These are phyloP conservation scores for Alternaria sp. DNA, from an alignment of 2,329 filamentous ascomycete genomes.

Conservation along the genomic window DNA sequence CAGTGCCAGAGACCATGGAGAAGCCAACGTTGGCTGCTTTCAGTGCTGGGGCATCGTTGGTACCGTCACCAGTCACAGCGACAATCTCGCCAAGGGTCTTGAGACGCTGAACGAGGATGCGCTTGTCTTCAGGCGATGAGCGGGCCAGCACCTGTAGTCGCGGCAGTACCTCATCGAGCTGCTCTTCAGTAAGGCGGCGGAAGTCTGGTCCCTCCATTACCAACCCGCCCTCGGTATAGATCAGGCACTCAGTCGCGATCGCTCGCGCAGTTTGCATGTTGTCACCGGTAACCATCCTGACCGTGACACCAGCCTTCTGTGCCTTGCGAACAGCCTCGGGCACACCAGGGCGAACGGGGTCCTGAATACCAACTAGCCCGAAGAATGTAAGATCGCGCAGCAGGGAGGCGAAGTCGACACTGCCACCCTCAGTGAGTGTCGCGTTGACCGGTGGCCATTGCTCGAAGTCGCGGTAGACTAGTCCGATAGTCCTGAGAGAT, in stretches of 20 bases:
- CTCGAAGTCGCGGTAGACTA: slow-evolving; percentile 49
- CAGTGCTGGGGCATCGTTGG: slow-evolving; percentile 94
- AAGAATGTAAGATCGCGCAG: slow-evolving; percentile 71
- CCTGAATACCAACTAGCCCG: slow-evolving; percentile 91
- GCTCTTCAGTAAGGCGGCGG: slow-evolving; percentile 75
- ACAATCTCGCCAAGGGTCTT: slow-evolving; percentile 91
- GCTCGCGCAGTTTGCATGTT: slow-evolving; percentile 95
- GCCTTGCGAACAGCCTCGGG: slow-evolving; percentile 83
- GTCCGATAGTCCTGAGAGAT: slow-evolving; percentile 52
- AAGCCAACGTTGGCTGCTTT: slow-evolving; percentile 99
- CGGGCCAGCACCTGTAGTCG: slow-evolving; percentile 88
- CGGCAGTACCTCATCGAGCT: slow-evolving; percentile 82
- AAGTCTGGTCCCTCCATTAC: slow-evolving; percentile 88
- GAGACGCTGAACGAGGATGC: slow-evolving; percentile 89
- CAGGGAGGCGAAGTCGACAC: slow-evolving; percentile 27
- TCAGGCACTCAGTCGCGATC: slow-evolving; percentile 92
- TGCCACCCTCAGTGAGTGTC: slow-evolving; percentile 24
- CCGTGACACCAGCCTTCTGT: slow-evolving; percentile 87
- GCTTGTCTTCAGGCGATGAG: slow-evolving; percentile 96
- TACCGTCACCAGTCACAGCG: slow-evolving; percentile 97
- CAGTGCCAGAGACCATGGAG: slow-evolving; percentile 92
- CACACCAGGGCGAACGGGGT: slow-evolving; percentile 92
- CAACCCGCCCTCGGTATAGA: slow-evolving; percentile 81
- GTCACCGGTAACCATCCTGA: slow-evolving; percentile 96
- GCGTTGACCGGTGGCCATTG: slow-evolving; percentile 43